Conservation (phyloP, 1,284 basidiomycete genomes). For the Exsudoporus floridanus region DNA sequence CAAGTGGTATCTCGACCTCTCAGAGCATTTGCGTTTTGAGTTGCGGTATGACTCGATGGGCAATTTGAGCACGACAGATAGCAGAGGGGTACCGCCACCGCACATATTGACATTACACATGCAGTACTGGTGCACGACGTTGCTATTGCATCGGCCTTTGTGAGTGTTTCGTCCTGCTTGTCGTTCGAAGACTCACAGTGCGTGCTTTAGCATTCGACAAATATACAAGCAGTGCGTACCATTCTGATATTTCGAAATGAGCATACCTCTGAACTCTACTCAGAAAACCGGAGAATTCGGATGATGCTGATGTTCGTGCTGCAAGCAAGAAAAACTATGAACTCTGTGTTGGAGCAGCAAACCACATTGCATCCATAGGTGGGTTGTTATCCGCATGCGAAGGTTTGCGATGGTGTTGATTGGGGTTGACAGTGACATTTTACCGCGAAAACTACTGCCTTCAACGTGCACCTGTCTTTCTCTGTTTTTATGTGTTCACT, state of each 20-base stretch:
- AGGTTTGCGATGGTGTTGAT: conserved; percentile 5
- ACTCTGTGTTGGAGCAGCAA: conserved; percentile 69
- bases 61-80: conserved; percentile 22
- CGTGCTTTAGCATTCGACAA: conserved; percentile 26
- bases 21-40: conserved; percentile 66
- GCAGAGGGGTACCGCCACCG: conserved; percentile 48
- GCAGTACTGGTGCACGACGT: conserved; percentile 82
- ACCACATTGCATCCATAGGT: conserved; percentile 77
- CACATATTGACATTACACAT: conserved; percentile 78
- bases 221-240: conserved; percentile 32
- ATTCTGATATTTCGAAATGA: conserved; percentile 10
- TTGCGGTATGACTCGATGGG: conserved; percentile 39
- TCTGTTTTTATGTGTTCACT: conserved; percentile 81
- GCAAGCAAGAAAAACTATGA: conserved; percentile 68
- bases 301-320: conserved; percentile 53
- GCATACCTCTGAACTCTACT: conserved; percentile 12
- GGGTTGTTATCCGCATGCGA: conserved; percentile 18
- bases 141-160: conserved; percentile 82
- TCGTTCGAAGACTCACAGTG: neutral
- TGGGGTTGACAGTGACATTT: conserved; percentile 42
- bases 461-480: conserved; percentile 66
- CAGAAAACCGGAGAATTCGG: conserved; percentile 37
- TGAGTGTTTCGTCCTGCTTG: conserved; percentile 40
- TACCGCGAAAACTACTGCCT: conserved; percentile 67
- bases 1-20: conserved; percentile 77